phyloP scores from a whole-genome alignment of 768 basidiomycete genomes.

The Flagelloscypha sp. region DNA sequence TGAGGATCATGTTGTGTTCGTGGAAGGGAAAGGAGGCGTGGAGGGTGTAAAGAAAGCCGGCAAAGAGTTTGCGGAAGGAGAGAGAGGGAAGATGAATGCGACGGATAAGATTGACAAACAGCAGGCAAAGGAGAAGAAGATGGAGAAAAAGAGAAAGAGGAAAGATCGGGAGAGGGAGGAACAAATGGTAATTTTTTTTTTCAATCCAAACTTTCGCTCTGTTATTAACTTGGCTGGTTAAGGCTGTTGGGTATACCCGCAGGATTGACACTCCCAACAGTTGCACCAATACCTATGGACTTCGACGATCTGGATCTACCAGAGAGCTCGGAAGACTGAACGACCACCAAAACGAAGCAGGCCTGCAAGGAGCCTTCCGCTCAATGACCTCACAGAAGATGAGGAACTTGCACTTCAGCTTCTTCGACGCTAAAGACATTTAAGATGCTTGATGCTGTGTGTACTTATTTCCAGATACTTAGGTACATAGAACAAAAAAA shows the following conservation, averaged over 20 bases:
- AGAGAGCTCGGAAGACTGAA: conserved; percentile 25
- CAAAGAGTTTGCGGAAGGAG: conserved; percentile 60
- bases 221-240: conserved; percentile 12
- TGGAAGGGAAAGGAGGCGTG: conserved; percentile 52
- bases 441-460: background rate
- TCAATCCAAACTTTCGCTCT: background rate
- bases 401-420: conserved; percentile 61
- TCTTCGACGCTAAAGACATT: conserved; percentile 25
- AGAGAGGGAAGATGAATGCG: conserved; percentile 61
- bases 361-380: conserved; percentile 9
- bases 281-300: conserved; percentile 20
- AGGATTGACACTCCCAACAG: conserved; percentile 28
- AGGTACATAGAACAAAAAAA: no score
- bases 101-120: conserved; percentile 72
- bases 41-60: conserved; percentile 62
- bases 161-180: conserved; percentile 65
- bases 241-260: conserved; percentile 22
- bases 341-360: conserved; percentile 11
- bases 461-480: background rate
- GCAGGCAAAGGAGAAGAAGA: conserved; percentile 79
- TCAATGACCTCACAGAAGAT: conserved; percentile 38
- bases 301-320: conserved; percentile 20
- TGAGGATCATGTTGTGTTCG: conserved; percentile 64
- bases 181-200: conserved; percentile 17
- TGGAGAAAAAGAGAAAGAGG: conserved; percentile 87